phyloP scores from a whole-genome alignment of 2,329 filamentous ascomycete species.

The Fusarium beomiforme region DNA sequence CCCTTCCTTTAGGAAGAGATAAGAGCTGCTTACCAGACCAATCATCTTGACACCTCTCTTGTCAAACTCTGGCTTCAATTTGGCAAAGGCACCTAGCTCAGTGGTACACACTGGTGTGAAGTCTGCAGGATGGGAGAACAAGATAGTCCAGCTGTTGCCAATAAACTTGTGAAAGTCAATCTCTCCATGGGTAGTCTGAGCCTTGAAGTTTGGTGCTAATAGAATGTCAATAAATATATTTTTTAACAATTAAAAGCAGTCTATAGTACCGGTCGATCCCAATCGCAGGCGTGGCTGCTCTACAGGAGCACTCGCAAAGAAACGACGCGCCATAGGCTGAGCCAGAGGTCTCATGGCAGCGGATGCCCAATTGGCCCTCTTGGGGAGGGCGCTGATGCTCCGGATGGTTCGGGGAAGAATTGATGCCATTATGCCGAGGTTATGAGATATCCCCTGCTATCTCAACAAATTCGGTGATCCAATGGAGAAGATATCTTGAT shows the following conservation, averaged over 20 bases:
- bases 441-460: background rate
- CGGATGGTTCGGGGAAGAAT: background rate
- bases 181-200: background rate
- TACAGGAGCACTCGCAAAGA: background rate
- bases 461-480: rapidly evolving
- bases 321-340: background rate
- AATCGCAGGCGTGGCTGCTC: background rate
- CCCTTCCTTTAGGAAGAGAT: rapidly evolving
- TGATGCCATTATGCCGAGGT: background rate
- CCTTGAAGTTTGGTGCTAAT: background rate
- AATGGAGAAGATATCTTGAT: too few relatives aligned
- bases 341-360: background rate
- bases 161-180: slow-evolving; percentile 17
- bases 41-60: slow-evolving; percentile 7
- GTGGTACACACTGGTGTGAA: slow-evolving; percentile 3
- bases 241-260: rapidly evolving
- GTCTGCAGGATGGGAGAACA: background rate
- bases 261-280: background rate
- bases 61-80: background rate
- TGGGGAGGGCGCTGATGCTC: background rate
- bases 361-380: background rate
- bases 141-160: background rate
- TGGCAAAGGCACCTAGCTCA: background rate
- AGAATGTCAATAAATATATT: rapidly evolving
- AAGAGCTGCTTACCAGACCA: background rate